Percentiles rank a stretch among this genome's conserved stretches.
Conservation (phyloP, 2,329 filamentous ascomycete genomes). For the Aspergillus cejpii region DNA sequence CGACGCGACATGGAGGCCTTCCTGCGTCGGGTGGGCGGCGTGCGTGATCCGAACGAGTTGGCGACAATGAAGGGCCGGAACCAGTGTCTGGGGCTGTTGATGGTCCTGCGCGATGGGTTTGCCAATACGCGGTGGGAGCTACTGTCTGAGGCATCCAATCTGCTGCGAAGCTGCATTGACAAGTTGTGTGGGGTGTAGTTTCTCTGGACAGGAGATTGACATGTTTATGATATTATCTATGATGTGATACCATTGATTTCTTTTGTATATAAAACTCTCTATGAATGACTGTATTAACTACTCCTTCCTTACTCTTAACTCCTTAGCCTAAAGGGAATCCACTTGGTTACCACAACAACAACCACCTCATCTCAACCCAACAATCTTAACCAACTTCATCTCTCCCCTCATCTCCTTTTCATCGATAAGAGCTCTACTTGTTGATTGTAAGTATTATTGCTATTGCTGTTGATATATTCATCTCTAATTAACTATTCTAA, state of each 20-base stretch:
- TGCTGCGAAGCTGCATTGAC: slow-evolving; percentile 74
- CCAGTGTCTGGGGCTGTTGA: slow-evolving; percentile 69
- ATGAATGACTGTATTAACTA: too few relatives aligned
- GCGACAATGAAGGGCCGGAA: slow-evolving; percentile 69
- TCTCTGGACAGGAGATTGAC: neutral
- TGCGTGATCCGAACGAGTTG: slow-evolving; percentile 69
- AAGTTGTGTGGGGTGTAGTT: slow-evolving; percentile 33
- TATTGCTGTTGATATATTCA: too few relatives aligned
- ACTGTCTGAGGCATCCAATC: slow-evolving; percentile 73
- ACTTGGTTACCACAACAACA: slow-evolving; percentile 21
- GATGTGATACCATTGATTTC: slow-evolving; percentile 1
- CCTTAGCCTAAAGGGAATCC: too few relatives aligned
- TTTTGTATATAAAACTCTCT: too few relatives aligned
- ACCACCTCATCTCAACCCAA: neutral
- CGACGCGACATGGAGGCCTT: slow-evolving; percentile 73
- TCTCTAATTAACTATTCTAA: neutral
- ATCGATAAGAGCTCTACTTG: neutral
- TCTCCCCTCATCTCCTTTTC: slow-evolving; percentile 3
- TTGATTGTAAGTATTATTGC: neutral
- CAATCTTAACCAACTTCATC: neutral
- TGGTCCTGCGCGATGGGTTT: slow-evolving; percentile 77
- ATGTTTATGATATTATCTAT: slow-evolving; percentile 4
- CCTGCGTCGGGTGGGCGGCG: slow-evolving; percentile 63
- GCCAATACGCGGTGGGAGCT: slow-evolving; percentile 82
- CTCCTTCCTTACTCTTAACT: too few relatives aligned